Conservation (phyloP, 2,329 filamentous ascomycete genomes). For the Xylariaceae sp. region DNA sequence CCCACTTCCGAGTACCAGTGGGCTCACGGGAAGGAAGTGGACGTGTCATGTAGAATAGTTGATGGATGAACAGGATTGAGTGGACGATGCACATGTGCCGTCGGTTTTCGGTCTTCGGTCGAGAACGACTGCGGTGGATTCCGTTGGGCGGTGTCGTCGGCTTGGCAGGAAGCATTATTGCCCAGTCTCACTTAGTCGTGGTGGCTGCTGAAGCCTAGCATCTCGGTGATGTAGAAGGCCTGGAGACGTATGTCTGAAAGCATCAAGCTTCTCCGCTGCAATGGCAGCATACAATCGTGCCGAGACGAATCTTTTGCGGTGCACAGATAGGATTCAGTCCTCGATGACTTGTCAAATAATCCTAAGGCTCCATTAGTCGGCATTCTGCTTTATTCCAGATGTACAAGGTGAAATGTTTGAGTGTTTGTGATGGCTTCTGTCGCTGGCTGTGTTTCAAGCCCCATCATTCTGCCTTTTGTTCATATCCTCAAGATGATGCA, state of each 20-base stretch:
- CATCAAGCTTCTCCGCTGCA: conserved; percentile 1
- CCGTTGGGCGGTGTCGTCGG: conserved; percentile 9
- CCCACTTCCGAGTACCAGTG: conserved; percentile 8
- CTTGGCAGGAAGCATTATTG: neutral
- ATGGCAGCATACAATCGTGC: conserved; percentile 1
- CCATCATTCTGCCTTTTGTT: no score
- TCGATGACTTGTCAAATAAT: conserved; percentile 3
- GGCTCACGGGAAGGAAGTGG: conserved; percentile 5
- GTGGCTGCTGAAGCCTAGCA: neutral
- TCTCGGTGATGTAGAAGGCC: conserved; percentile 9
- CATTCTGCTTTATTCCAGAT: conserved; percentile 1
- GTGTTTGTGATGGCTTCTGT: no score
- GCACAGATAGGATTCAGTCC: conserved; percentile 11
- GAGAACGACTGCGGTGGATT: conserved; percentile 12
- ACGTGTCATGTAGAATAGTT: conserved; percentile 23
- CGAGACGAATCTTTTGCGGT: conserved; percentile 12
- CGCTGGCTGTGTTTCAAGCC: no score
- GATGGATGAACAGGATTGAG: neutral
- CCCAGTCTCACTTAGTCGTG: neutral
- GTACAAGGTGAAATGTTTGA: neutral
- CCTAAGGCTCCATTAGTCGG: conserved; percentile 18
- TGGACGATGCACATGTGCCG: conserved; percentile 6
- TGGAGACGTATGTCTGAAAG: neutral
- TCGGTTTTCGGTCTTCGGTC: conserved; percentile 3
- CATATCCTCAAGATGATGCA: no score